Base-by-base conservation (phyloP, 2,329 filamentous ascomycete species). In the Venturia pyrina region DNA sequence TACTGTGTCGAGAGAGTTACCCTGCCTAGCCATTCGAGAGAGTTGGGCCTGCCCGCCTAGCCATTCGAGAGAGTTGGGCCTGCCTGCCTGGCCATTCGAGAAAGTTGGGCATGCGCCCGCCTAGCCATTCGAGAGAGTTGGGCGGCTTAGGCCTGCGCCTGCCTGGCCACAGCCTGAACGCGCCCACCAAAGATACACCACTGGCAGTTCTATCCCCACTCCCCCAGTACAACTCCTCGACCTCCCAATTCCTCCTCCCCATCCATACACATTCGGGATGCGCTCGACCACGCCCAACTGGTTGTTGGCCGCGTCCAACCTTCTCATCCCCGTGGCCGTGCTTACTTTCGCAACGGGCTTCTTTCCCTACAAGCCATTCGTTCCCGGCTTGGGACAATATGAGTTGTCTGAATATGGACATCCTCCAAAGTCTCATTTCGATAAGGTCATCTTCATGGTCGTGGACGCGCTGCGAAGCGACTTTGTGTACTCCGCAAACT, bases 381-480 rank as follows among this genome's bases (percentile, higher is more conserved):
- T 99, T 61, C 87, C 93, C 13, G 95, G 95, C 4, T 80, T 96
- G 60, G 93, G 95, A 11, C 80, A 83, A 68, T 89, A 87, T 76
- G 83, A 85, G 68, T 74, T 84, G 11, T 32, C 50, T 37, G 78
- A 81, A 60, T 81, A 83, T 78, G 86, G 80, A 24, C 72, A 77
- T 60, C 82, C 82, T 7, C 87, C 89, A 3, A 77, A 81, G 62
- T 83, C 90, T 43, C 87, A 89, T 0, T 99, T 99, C 75, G 87
- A 98, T 76, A 92, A 89, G 72, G 81, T 98, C 64, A 82, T 99
- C 65, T 97, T 99, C 76, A 98, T 99, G 93, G 92, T 99, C 7
- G 89, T 99, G 37, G 95, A 99, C 83, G 93, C 95, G 32, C 77
- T 99, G 75, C 85, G 93, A 77, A 96, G 93, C 79, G 93, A 98